These are phyloP conservation scores for Paramecium sonneborni DNA, from an alignment of 73 alveolate genomes.

Conservation along the genomic window DNA sequence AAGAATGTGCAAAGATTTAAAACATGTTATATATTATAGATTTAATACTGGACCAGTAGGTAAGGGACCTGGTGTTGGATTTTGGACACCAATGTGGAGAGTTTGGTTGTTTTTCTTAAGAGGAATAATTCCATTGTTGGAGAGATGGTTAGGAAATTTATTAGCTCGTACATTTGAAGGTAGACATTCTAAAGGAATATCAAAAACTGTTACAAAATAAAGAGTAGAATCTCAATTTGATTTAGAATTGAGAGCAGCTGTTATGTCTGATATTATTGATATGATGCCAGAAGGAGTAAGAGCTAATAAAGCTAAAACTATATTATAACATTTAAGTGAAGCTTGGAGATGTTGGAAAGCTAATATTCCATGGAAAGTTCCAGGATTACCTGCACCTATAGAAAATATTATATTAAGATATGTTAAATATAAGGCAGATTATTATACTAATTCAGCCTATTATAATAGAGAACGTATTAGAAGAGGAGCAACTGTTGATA, in stretches of 20 bases:
- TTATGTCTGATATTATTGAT: conserved; percentile 98
- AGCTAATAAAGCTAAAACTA: conserved; percentile 99
- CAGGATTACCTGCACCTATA: conserved; percentile 99
- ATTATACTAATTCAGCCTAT: conserved; percentile 99
- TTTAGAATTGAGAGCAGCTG: conserved; percentile 99
- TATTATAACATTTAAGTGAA: conserved; percentile 98
- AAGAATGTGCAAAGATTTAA: conserved; percentile 99
- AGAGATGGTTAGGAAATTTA: conserved; percentile 99
- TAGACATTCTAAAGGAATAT: conserved; percentile 97
- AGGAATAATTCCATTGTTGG: conserved; percentile 99
- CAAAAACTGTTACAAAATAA: conserved; percentile 99
- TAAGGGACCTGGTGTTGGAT: conserved; percentile 99
- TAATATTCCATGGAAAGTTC: conserved; percentile 99
- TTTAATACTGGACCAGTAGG: conserved; percentile 99
- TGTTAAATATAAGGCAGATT: conserved; percentile 99
- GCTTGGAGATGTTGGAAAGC: conserved; percentile 99
- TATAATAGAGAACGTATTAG: conserved; percentile 99
- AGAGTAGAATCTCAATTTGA: conserved; percentile 99
- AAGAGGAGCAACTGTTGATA: conserved; percentile 99
- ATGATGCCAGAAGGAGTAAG: conserved; percentile 99
- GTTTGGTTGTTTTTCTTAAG: conserved; percentile 99
- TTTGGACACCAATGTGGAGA: conserved; percentile 99
- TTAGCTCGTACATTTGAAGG: conserved; percentile 99
- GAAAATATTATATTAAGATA: conserved; percentile 99
- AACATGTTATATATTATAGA: conserved; percentile 99